Evolutionary conservation across 495 filamentous ascomycete species (phyloP), one percentile per base, ranked within the genome.

Genomic region (Aspergillus ellipticus): DNA sequence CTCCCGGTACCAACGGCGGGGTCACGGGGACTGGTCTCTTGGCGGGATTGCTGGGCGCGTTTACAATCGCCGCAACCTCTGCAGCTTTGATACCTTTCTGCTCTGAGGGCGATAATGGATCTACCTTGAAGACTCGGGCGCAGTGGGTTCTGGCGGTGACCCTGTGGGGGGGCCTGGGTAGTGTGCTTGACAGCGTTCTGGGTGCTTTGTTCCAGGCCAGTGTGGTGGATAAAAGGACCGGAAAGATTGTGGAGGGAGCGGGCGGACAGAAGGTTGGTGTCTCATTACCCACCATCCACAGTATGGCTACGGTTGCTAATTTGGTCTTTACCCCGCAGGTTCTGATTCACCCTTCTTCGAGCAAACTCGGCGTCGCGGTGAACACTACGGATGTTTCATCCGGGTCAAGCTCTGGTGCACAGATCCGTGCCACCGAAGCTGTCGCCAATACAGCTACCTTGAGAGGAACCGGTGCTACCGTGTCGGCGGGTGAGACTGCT

Each of bases 1-100:
- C 93, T 0, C 83, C 82, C 2, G 94, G 94, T 9, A 97, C 95
- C 22, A 98, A 98, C 65, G 94, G 94, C 17, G 94, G 91, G 4
- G 86, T 98, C 8, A 93, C 91, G 0, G 54, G 81, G 2, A 74
- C 77, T 16, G 94, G 94, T 0, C 73, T 94, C 0, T 63, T 76
- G 0, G 91, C 91, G 0, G 94, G 92, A 1, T 65, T 89, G 17
- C 64, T 87, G 0, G 94, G 94, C 1, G 85, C 90, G 6, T 81
- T 87, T 42, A 78, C 87, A 6, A 81, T 96, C 42, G 88, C 87
- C 2, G 60, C 82, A 7, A 79, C 85, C 1, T 78, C 90, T 10
- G 74, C 83, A 4, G 48, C 86, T 16, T 74, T 90, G 24, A 65
- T 92, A 11, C 93, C 92, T 0, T 82, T 90, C 56, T 95, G 90